These are phyloP conservation scores for Vigna angularis DNA, from an alignment of 306 rosid species.

Conservation along the genomic window DNA sequence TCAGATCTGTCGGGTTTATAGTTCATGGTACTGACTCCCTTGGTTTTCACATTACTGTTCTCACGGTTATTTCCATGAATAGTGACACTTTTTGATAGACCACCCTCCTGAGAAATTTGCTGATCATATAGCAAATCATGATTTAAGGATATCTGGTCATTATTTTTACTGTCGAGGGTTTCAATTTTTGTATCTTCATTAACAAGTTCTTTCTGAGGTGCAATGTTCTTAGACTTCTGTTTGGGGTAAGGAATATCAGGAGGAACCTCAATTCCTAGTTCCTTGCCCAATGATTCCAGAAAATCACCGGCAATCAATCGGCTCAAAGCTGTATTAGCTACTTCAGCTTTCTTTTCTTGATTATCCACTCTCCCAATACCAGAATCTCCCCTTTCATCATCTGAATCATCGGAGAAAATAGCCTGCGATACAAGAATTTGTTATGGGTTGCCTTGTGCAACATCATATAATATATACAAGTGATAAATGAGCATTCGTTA, in stretches of 20 bases:
- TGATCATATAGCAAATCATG: slow-evolving; percentile 41
- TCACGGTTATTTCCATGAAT: slow-evolving; percentile 49
- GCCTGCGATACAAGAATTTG: slow-evolving; percentile 64
- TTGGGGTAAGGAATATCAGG: slow-evolving; percentile 67
- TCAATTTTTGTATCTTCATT: slow-evolving; percentile 47
- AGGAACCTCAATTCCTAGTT: slow-evolving; percentile 93
- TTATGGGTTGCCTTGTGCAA: slow-evolving; percentile 34
- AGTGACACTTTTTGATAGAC: slow-evolving; percentile 46
- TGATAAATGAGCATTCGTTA: slow-evolving; percentile 25
- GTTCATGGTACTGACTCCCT: slow-evolving; percentile 44
- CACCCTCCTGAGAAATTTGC: slow-evolving; percentile 47
- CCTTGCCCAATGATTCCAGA: slow-evolving; percentile 95
- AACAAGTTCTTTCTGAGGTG: slow-evolving; percentile 53
- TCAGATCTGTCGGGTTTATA: slow-evolving; percentile 46
- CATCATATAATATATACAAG: slow-evolving; percentile 33
- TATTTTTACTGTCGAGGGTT: slow-evolving; percentile 43
- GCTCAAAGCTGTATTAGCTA: slow-evolving; percentile 80
- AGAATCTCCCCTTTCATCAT: slow-evolving; percentile 69
- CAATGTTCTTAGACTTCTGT: slow-evolving; percentile 52
- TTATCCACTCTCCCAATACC: slow-evolving; percentile 58
- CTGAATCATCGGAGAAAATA: slow-evolving; percentile 95
- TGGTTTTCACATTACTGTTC: slow-evolving; percentile 45
- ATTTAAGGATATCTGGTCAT: slow-evolving; percentile 37
- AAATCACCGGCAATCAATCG: slow-evolving; percentile 96
- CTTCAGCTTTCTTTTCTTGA: slow-evolving; percentile 87